A percentile compares a stretch with the other conserved stretches of the same genome.
Conservation (phyloP, 208 protist genomes). For the Trypanosoma brucei region DNA sequence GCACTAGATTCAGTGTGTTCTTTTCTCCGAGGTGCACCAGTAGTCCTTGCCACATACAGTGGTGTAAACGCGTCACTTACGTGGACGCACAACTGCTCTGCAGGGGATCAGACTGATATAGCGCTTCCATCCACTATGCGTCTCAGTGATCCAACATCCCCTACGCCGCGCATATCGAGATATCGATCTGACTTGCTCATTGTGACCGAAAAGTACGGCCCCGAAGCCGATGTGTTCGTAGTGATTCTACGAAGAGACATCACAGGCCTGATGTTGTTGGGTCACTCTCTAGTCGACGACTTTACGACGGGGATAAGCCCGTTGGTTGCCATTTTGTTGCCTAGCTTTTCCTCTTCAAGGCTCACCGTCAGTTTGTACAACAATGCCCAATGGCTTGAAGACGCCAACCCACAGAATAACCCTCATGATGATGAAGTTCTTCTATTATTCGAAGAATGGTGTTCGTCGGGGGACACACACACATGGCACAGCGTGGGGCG, state of each 20-base stretch:
- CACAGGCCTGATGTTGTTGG: constrained; percentile 36
- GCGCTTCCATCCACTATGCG: constrained; percentile 1
- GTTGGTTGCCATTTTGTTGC: constrained; percentile 33
- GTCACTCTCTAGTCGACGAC: constrained; percentile 10
- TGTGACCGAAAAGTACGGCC: background rate
- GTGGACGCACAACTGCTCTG: constrained; percentile 4
- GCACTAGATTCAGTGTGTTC: constrained; percentile 3
- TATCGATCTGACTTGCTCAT: constrained; percentile 25
- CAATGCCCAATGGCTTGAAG: background rate
- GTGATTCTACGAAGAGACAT: constrained; percentile 38
- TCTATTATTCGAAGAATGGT: background rate
- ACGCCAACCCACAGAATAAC: background rate
- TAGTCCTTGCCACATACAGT: constrained; percentile 20
- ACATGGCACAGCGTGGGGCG: background rate
- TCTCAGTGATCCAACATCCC: background rate
- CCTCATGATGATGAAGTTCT: background rate
- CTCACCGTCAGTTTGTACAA: constrained; percentile 34
- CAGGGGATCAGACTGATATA: background rate
- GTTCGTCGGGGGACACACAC: background rate
- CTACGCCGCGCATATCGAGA: constrained; percentile 10
- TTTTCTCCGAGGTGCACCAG: constrained; percentile 9
- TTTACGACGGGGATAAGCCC: constrained; percentile 23
- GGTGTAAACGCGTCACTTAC: constrained; percentile 2
- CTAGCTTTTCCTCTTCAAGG: constrained; percentile 9
- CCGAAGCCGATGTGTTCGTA: constrained; percentile 5